Evolutionary conservation across 2,329 filamentous ascomycete genomes (phyloP).

Genomic region (Penicillium sp.): DNA sequence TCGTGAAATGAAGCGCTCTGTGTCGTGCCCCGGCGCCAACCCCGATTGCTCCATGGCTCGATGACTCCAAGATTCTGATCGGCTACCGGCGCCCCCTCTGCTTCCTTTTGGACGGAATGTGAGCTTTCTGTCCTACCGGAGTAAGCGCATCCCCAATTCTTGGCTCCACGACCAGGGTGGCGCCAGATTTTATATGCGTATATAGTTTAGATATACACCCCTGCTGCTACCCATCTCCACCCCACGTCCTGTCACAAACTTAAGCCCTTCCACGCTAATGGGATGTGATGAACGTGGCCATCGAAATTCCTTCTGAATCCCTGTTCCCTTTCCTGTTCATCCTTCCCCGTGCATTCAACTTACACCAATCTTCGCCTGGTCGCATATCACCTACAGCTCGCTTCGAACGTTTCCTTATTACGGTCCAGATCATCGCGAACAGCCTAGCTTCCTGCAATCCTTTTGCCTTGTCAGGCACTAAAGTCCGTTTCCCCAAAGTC

Average conservation of each 20-base stretch:
- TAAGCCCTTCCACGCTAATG: constrained; percentile 25
- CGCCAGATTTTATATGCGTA: constrained; percentile 20
- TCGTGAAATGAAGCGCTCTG: constrained; percentile 32
- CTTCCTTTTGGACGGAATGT: not conserved
- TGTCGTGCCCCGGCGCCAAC: constrained; percentile 26
- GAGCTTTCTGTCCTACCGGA: constrained; percentile 26
- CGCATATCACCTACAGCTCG: constrained; percentile 15
- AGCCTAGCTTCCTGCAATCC: constrained; percentile 9
- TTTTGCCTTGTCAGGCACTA: constrained; percentile 14
- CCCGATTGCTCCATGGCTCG: constrained; percentile 32
- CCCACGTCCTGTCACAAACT: constrained; percentile 22
- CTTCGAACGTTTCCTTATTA: constrained; percentile 15
- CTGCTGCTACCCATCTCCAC: constrained; percentile 14
- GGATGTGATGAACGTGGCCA: constrained; percentile 25
- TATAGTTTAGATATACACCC: constrained; percentile 15
- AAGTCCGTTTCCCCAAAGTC: constrained; percentile 6
- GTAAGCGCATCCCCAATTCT: constrained; percentile 14
- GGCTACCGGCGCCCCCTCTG: constrained; percentile 13
- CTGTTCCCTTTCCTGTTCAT: constrained; percentile 9
- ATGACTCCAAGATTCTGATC: constrained; percentile 29
- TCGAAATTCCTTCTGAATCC: constrained; percentile 7
- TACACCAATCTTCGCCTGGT: constrained; percentile 9
- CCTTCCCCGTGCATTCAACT: constrained; percentile 8
- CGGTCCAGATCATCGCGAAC: constrained; percentile 13
- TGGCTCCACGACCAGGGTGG: constrained; percentile 10